Conservation (phyloP, 148 eudicot genomes). For the Suaeda aralocaspica region DNA sequence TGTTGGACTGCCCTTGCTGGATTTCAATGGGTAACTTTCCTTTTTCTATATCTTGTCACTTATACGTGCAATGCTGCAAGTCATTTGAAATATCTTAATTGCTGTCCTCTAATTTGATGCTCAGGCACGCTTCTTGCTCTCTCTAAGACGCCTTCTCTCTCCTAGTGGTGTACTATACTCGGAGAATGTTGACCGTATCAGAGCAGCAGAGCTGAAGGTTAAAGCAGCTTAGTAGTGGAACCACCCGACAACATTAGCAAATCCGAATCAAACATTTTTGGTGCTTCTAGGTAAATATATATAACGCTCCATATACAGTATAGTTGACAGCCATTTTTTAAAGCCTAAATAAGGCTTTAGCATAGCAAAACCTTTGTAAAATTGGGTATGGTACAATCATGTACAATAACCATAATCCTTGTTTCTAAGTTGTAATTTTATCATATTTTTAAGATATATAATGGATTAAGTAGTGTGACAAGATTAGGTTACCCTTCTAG, state of each 20-base stretch:
- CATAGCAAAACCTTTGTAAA: slow-evolving; percentile 10
- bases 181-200: slow-evolving; percentile 38
- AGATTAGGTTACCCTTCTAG: too few relatives aligned
- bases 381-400: neutral
- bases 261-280: neutral
- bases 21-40: slow-evolving; percentile 59
- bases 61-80: neutral
- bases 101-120: neutral
- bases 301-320: too few relatives aligned
- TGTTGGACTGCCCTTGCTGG: slow-evolving; percentile 76
- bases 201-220: slow-evolving; percentile 41
- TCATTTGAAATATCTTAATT: slow-evolving; percentile 4
- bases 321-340: slow-evolving; percentile 1
- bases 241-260: neutral
- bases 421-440: neutral
- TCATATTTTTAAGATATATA: too few relatives aligned
- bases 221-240: slow-evolving; percentile 40
- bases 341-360: slow-evolving; percentile 3
- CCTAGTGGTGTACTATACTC: slow-evolving; percentile 67
- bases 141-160: slow-evolving; percentile 56
- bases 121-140: slow-evolving; percentile 64
- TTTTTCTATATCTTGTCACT: neutral
- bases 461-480: too few relatives aligned
- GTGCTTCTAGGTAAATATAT: neutral
- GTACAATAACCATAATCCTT: too few relatives aligned